A percentile compares a stretch with the other conserved stretches of the same genome.
phyloP scores from a whole-genome alignment of 1,284 basidiomycete species.

The Taiwanofungus camphoratus region DNA sequence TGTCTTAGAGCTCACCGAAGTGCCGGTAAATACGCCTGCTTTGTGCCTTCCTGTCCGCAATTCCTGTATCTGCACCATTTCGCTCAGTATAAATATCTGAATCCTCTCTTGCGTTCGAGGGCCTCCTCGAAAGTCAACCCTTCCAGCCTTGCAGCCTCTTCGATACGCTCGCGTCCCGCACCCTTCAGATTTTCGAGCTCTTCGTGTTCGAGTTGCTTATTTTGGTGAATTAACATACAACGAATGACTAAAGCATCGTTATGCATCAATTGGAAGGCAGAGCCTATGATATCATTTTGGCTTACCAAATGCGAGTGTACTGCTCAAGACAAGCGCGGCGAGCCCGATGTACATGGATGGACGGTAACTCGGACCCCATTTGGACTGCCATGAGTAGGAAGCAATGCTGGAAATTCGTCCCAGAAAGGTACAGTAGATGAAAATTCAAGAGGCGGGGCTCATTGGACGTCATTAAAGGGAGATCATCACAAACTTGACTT shows the following conservation, averaged over 20 bases:
- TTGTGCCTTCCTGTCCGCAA: too few species aligned
- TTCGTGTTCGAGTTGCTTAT: slow-evolving; percentile 30
- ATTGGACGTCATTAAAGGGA: neutral
- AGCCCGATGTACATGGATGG: slow-evolving; percentile 33
- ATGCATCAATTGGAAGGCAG: neutral
- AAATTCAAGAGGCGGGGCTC: neutral
- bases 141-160: slow-evolving; percentile 33
- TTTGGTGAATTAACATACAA: slow-evolving; percentile 28
- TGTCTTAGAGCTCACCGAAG: too few species aligned
- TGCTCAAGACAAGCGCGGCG: slow-evolving; percentile 22
- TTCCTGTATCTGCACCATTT: too few species aligned
- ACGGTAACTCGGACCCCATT: slow-evolving; percentile 33
- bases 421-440: too few species aligned
- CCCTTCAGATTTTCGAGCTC: slow-evolving; percentile 28
- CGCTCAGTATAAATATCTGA: slow-evolving; percentile 35
- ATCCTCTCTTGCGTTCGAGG: slow-evolving; percentile 31
- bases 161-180: slow-evolving; percentile 29
- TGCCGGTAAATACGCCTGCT: too few species aligned
- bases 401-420: slow-evolving; percentile 24
- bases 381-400: slow-evolving; percentile 32
- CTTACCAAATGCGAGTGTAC: slow-evolving; percentile 26
- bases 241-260: slow-evolving; percentile 29
- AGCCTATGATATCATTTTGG: neutral
- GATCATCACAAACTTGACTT: slow-evolving; percentile 10
- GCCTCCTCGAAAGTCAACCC: slow-evolving; percentile 34